phyloP scores from a whole-genome alignment of 495 filamentous ascomycete species.

The Tuber melanosporum region DNA sequence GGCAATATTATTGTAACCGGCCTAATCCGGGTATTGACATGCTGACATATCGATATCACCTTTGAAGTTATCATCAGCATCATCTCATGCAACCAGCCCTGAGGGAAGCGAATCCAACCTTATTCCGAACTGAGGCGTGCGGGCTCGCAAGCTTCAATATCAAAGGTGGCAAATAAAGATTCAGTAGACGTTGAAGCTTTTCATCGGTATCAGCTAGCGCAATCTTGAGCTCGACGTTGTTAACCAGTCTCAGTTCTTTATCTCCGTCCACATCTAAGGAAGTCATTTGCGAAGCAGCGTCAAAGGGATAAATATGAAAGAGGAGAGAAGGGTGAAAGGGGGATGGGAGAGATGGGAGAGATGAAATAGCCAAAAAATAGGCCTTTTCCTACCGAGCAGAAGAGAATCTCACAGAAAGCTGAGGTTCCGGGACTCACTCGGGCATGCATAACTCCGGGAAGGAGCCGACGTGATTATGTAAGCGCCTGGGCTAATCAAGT shows the following conservation, averaged over 20 bases:
- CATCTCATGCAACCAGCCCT: not conserved
- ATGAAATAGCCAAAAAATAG: not conserved
- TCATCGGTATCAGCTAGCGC: constrained; percentile 76
- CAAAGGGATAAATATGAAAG: not conserved
- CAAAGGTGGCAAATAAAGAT: constrained; percentile 71
- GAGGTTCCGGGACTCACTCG: not conserved
- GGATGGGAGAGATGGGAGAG: not conserved
- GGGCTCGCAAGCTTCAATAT: constrained; percentile 79
- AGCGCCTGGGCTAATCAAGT: not conserved
- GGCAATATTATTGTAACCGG: constrained; percentile 51
- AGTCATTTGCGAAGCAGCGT: not conserved
- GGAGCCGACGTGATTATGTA: not conserved
- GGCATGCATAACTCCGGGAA: not conserved
- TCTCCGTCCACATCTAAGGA: constrained; percentile 36
- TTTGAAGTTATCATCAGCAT: constrained; percentile 1
- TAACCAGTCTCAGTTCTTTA: constrained; percentile 72
- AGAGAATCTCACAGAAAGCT: not conserved
- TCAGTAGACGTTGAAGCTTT: constrained; percentile 69
- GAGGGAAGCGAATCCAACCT: constrained; percentile 50
- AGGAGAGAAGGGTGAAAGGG: not conserved
- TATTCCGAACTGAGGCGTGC: constrained; percentile 71
- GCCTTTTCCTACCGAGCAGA: not conserved
- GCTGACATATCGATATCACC: constrained; percentile 68
- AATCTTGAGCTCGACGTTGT: constrained; percentile 84
- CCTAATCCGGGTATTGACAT: constrained; percentile 68